Evolutionary conservation across 1,284 basidiomycete species (phyloP), one percentile per base, ranked within the genome.

Genomic region (Fomitopsis palustris): DNA sequence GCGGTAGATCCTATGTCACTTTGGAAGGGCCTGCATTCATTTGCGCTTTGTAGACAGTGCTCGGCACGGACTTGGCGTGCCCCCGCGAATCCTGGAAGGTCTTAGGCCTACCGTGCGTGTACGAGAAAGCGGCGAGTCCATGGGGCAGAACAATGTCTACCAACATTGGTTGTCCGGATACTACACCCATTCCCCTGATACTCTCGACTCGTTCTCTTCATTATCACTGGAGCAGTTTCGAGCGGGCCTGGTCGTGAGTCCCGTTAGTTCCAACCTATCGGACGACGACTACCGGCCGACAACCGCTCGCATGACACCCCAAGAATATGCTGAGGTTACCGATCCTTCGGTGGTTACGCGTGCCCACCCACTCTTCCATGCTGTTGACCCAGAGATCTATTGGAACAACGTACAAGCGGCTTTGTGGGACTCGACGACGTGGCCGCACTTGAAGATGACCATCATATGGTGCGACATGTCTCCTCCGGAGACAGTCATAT

Each of bases 401-500:
- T 52, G 55, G 31, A 54, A 59, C 27, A 56, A 56, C 35, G 21
- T 45, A 16, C 21, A 47, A n/a, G 41, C n/a, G 12, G 43, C 37
- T 9, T 43, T 57, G 19, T 39, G 33, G 52, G 33, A 41, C 31
- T 27, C n/a, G 43, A 47, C 19, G 14, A 54, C 51, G 14, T 57
- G 45, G 60, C 54, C 57, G 9, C 41, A 55, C 16, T 41, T 62
- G 21, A 57, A 59, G 54, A 54, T 62, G 5, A 35, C 63, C 31
- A 38, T 62, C 4, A 29, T 62, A 9, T 67, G 62, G 64, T 62
- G 61, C 39, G 60, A 61, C 39, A 57, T 56, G 57, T 57, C 53
- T 16, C 51, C 60, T 17, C 42, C 51, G 6, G 61, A 66, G 35
- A 58, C 58, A 31, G 38, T 66, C 14, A 56, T 61, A 58, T 63